Base-by-base conservation (phyloP, 2,329 filamentous ascomycete species). In the Paraphaeosphaeria sporulosa region DNA sequence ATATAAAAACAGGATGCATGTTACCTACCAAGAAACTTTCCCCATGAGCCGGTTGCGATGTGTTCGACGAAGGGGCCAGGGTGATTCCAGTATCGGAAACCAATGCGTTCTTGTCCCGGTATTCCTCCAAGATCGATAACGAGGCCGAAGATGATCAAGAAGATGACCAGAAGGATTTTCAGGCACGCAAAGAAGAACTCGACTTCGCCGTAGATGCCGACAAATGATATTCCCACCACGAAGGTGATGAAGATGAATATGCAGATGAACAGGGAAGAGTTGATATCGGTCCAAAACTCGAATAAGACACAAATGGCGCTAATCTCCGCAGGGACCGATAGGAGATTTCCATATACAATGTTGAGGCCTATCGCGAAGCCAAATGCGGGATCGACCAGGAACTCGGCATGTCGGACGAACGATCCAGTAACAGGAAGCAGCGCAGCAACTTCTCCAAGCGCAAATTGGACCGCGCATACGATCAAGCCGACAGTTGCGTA, bases 81-180 rank as follows among this genome's bases (percentile, higher is more conserved):
- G 15, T 86, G 73, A 44, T 80, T 84, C 90, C 90, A 93, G 74
- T 90, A 91, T 49, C 81, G 76, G 72, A 91, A 91, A 1, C 89
- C 89, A 23, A 72, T 65, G 4, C 46, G 67, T n/a, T 71, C 69
- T 43, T 67, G 63, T 46, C 66, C 68, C 2, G 71, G 71, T 13
- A 68, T 65, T 2, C 71, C 72, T 19, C 71, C 72, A 12, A 75
- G 64, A 48, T 70, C 65, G n/a, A 75, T 66, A 42, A 73, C 70
- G 23, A 75, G 51, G 4, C 68, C 68, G 21, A 71, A 61, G 25
- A 73, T 67, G 51, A 75, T 70, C 38, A 75, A 57, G 52, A 71
- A 71, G 9, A 74, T 43, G 43, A 72, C 64, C 2, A 72, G 60
- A 2, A 75, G 60, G 32, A 75, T 81, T 68, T 85, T 85, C 61